Percentiles rank a stretch among this genome's conserved stretches.
Conservation (phyloP, 805 yeast species). For the Saccharomycopsis babjevae region DNA sequence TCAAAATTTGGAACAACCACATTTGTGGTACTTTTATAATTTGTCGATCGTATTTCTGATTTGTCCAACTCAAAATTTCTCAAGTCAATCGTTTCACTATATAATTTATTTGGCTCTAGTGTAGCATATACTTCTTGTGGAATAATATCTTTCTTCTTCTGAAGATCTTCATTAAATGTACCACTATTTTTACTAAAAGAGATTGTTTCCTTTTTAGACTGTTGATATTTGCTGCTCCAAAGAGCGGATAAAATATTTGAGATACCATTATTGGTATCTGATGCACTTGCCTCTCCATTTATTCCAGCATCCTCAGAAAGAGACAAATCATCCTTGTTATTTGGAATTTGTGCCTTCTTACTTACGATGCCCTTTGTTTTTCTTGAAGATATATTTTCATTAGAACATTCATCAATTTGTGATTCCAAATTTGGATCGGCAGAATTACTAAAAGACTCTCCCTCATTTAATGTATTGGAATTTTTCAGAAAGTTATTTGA, state of each 20-base stretch:
- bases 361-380: background rate
- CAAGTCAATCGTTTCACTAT: constrained; percentile 5
- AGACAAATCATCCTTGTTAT: too few species aligned
- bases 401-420: background rate
- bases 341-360: background rate
- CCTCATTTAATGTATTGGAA: background rate
- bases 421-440: background rate
- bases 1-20: constrained; percentile 14
- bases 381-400: background rate
- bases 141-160: background rate
- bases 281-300: background rate
- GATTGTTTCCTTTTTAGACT: background rate
- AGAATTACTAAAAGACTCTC: background rate
- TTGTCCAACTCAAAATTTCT: background rate
- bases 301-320: background rate
- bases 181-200: background rate
- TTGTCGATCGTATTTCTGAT: background rate
- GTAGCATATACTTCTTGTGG: background rate
- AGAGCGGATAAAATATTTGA: background rate
- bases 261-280: background rate
- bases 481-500: background rate
- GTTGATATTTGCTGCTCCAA: background rate
- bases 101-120: constrained; percentile 9
- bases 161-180: background rate
- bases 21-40: constrained; percentile 2